Conservation (phyloP, 2,329 filamentous ascomycete genomes). For the Fusarium torulosum region DNA sequence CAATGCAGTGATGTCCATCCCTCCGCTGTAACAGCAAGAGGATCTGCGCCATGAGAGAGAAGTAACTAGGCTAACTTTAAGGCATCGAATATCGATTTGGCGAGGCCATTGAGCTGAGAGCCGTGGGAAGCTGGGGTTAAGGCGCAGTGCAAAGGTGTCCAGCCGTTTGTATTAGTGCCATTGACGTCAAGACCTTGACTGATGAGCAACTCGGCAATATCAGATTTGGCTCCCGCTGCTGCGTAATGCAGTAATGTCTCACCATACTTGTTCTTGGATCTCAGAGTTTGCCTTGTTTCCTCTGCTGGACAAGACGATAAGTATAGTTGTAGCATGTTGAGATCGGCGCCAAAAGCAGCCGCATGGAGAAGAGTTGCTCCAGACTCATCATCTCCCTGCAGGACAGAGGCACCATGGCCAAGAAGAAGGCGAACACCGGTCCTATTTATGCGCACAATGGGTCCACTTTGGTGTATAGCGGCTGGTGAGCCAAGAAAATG, state of each 20-base stretch:
- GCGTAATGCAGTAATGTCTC: neutral
- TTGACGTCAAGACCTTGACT: neutral
- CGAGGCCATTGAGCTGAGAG: neutral
- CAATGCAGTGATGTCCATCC: neutral
- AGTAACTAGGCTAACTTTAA: neutral
- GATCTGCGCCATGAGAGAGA: neutral
- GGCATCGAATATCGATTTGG: neutral
- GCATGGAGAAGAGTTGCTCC: neutral
- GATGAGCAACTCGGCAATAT: neutral
- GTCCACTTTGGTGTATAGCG: neutral
- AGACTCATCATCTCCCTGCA: neutral
- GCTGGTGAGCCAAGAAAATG: neutral
- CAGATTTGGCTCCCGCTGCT: neutral
- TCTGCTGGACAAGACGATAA: neutral
- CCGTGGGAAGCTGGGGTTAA: neutral
- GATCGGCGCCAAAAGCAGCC: neutral
- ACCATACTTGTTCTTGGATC: neutral
- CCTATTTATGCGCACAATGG: neutral
- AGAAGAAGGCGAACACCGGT: neutral
- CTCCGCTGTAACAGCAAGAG: neutral
- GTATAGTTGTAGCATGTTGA: neutral
- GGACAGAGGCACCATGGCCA: neutral
- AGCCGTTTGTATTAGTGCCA: neutral
- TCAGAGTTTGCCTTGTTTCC: neutral
- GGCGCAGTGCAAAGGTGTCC: neutral